These are phyloP conservation scores for Botrytis porri DNA, from an alignment of 2,329 filamentous ascomycete genomes.

Conservation along the genomic window DNA sequence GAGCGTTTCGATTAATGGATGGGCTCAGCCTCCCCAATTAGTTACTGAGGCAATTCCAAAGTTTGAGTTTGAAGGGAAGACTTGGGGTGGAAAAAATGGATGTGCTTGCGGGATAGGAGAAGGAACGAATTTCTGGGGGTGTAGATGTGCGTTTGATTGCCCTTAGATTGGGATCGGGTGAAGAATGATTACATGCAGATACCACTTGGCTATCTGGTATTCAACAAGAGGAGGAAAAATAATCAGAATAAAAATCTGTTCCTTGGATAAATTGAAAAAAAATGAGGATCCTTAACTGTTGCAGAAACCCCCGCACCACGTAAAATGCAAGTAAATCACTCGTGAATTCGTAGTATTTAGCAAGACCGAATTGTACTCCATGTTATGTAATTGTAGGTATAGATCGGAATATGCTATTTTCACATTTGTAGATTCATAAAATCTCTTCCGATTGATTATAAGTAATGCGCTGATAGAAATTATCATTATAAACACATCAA, in stretches of 20 bases:
- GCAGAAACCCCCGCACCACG: too few relatives aligned
- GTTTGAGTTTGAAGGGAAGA: not conserved
- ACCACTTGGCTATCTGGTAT: not conserved
- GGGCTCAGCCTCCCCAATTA: not conserved
- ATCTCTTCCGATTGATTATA: too few relatives aligned
- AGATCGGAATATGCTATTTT: too few relatives aligned
- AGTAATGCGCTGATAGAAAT: too few relatives aligned
- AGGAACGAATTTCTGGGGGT: not conserved
- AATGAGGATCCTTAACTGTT: not conserved
- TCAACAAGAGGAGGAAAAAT: not conserved
- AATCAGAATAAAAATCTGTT: not conserved
- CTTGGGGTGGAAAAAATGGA: not conserved
- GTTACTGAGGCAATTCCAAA: not conserved
- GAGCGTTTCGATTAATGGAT: slow-evolving; percentile 5
- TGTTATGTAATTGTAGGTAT: too few relatives aligned
- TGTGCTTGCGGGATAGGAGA: not conserved
- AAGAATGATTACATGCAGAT: not conserved
- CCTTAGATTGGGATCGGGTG: not conserved
- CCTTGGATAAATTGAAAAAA: not conserved
- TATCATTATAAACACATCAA: too few relatives aligned
- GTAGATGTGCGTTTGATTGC: slow-evolving; percentile 7
- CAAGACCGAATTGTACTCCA: too few relatives aligned
- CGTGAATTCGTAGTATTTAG: too few relatives aligned
- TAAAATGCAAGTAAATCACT: too few relatives aligned
- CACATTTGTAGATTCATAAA: too few relatives aligned